Evolutionary conservation across 768 basidiomycete genomes (phyloP).

Genomic region (Mycena chlorophos): DNA sequence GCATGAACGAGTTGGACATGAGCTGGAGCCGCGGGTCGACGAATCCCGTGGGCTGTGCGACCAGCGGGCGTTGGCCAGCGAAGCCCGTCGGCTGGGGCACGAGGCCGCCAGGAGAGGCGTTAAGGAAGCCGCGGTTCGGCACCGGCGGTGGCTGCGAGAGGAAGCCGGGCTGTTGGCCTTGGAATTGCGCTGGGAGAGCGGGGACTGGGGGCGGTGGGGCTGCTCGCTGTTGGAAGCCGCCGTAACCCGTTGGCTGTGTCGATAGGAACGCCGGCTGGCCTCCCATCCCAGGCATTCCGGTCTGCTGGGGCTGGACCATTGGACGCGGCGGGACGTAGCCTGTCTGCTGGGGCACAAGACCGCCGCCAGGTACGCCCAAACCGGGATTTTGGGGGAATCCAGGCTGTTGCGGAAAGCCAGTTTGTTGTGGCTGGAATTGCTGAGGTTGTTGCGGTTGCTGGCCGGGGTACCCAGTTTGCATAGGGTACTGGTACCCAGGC

Average conservation of each 20-base stretch:
- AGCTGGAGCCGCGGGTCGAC: slow-evolving; percentile 81
- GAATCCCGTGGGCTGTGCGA: slow-evolving; percentile 78
- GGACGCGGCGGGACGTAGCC: slow-evolving; percentile 48
- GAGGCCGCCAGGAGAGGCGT: slow-evolving; percentile 52
- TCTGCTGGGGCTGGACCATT: slow-evolving; percentile 64
- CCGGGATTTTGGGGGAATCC: slow-evolving; percentile 19
- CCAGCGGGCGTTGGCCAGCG: slow-evolving; percentile 45
- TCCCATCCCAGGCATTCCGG: no score
- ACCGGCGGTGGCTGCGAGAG: slow-evolving; percentile 44
- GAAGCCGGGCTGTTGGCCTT: slow-evolving; percentile 44
- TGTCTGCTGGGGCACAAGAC: slow-evolving; percentile 63
- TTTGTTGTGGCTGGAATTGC: slow-evolving; percentile 33
- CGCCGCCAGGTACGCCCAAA: slow-evolving; percentile 39
- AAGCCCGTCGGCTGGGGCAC: slow-evolving; percentile 62
- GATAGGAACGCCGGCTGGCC: slow-evolving; percentile 49
- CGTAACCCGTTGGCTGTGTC: slow-evolving; percentile 55
- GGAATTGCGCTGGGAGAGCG: slow-evolving; percentile 61
- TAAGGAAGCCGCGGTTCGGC: slow-evolving; percentile 50
- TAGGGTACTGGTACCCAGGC: slow-evolving; percentile 32
- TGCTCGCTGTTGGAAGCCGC: slow-evolving; percentile 45
- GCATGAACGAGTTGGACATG: slow-evolving; percentile 94
- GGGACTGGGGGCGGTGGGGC: slow-evolving; percentile 62
- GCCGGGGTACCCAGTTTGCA: slow-evolving; percentile 27
- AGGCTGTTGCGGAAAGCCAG: no score
- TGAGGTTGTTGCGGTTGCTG: slow-evolving; percentile 28